Base-by-base conservation (phyloP, 768 basidiomycete genomes). In the Rhizopogon rudus region DNA sequence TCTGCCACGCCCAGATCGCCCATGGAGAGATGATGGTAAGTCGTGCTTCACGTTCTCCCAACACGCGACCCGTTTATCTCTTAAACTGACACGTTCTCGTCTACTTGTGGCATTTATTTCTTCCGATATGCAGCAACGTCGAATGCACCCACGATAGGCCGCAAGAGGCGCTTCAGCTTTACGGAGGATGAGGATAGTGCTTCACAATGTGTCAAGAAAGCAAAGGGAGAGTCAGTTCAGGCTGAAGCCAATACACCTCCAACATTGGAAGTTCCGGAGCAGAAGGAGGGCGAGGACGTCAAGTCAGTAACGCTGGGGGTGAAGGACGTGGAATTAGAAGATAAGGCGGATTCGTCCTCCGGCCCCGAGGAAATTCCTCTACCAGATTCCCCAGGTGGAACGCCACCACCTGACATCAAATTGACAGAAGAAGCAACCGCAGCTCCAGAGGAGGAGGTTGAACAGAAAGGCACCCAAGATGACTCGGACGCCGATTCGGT, bases 11-110 rank as follows among this genome's bases (percentile, higher is more conserved):
- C 79, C 83, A 25, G 88, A 89, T 69, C 77, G 86, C 56, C 85
- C 87, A 35, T 89, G 88, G 88, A 78, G 79, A 61, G 87, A 90
- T 53, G 87, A 91, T 66, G 83, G 87, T 87, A 62, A 75, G 83
- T 65, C 54, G 54, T 57, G 57, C 59, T 56, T 48, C 57, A 57
- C 52, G 54, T 52, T 37, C 35, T 35, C 51, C 50, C 44, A 44
- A 52, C 44, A 45, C 51, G 33, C 28, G 25, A 39, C 44, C 37
- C 51, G 37, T 50, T 52, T 51, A 29, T 45, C 46, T 37, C 16
- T 29, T 43, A 43, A 55, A 49, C 60, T 59, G 54, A 60, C 54
- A 42, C 58, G 40, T 56, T n/a, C 45, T 63, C 52, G 54, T 50
- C 44, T 59, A 37, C 13, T 37, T 54, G 40, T 61, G 57, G 39